A percentile compares a stretch with the other conserved stretches of the same genome.
These are phyloP conservation scores for Salvia miltiorrhiza DNA, from an alignment of 257 asterid species.

Conservation along the genomic window DNA sequence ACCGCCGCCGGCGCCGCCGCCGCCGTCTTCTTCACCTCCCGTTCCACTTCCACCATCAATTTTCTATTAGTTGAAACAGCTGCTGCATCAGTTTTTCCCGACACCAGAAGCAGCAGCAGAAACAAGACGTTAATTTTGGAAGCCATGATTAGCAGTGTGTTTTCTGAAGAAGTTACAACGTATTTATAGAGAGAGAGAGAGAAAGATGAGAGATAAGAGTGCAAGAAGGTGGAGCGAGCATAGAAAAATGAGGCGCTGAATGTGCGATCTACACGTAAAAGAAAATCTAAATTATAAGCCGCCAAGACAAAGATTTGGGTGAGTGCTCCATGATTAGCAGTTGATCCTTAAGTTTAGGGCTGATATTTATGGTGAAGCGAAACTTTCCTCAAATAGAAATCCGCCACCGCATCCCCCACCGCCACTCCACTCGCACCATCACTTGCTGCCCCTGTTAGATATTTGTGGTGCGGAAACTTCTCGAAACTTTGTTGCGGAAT, in stretches of 20 bases:
- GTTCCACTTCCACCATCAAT: background rate
- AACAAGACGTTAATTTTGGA: background rate
- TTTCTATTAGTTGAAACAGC: slow-evolving; percentile 12
- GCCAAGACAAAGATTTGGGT: background rate
- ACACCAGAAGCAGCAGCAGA: slow-evolving; percentile 7
- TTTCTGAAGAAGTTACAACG: too few relatives aligned
- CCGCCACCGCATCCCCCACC: background rate
- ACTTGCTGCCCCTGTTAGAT: background rate
- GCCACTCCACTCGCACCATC: background rate
- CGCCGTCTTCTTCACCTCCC: background rate
- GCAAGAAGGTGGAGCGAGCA: slow-evolving; percentile 11
- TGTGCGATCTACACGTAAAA: slow-evolving; percentile 6
- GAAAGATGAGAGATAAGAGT: too few relatives aligned
- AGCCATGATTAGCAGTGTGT: background rate
- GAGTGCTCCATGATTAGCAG: slow-evolving; percentile 16
- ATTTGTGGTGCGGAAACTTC: background rate
- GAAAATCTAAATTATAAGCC: background rate
- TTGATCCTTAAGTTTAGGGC: background rate
- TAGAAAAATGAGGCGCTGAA: background rate
- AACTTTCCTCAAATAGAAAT: slow-evolving; percentile 14
- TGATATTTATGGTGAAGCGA: background rate
- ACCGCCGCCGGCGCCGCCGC: background rate
- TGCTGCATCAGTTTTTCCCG: background rate
- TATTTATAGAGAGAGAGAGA: slow-evolving; percentile 3
- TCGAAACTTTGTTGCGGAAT: background rate